Percentiles rank a stretch among this genome's conserved stretches.
phyloP scores from a whole-genome alignment of 768 basidiomycete species.

The Amyloporia xantha region DNA sequence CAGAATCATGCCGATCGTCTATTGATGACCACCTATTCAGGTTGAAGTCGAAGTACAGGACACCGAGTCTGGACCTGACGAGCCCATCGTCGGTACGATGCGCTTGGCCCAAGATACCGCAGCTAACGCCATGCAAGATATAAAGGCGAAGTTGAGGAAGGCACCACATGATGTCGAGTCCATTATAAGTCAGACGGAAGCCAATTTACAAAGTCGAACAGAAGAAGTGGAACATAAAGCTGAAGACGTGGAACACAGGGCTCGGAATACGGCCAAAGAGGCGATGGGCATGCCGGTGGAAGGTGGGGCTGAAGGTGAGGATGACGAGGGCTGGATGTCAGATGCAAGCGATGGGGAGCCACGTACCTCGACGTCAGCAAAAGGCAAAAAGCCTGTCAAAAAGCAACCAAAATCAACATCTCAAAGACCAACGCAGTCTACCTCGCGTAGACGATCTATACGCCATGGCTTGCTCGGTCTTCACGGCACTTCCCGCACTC shows the following conservation, averaged over 20 bases:
- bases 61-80: constrained; percentile 24
- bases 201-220: constrained; percentile 13
- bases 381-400: neutral
- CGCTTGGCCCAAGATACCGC: constrained; percentile 19
- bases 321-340: constrained; percentile 62
- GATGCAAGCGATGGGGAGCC: constrained; percentile 35
- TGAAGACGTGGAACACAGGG: constrained; percentile 8
- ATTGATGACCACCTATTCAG: constrained; percentile 12
- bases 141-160: constrained; percentile 13
- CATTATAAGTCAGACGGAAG: constrained; percentile 12
- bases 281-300: neutral
- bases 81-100: constrained; percentile 23
- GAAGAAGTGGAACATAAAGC: constrained; percentile 13
- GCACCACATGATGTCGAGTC: constrained; percentile 11
- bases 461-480: constrained; percentile 13
- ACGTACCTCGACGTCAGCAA: constrained; percentile 7
- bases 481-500: constrained; percentile 4
- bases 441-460: constrained; percentile 9
- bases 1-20: neutral
- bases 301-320: constrained; percentile 27
- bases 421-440: neutral
- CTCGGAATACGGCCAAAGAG: constrained; percentile 14
- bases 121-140: constrained; percentile 22
- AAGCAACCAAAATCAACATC: constrained; percentile 4
- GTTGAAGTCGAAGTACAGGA: constrained; percentile 30